Evolutionary conservation across 1,284 basidiomycete species (phyloP), one percentile per base, ranked within the genome.

Genomic region (Vanrija humicola): DNA sequence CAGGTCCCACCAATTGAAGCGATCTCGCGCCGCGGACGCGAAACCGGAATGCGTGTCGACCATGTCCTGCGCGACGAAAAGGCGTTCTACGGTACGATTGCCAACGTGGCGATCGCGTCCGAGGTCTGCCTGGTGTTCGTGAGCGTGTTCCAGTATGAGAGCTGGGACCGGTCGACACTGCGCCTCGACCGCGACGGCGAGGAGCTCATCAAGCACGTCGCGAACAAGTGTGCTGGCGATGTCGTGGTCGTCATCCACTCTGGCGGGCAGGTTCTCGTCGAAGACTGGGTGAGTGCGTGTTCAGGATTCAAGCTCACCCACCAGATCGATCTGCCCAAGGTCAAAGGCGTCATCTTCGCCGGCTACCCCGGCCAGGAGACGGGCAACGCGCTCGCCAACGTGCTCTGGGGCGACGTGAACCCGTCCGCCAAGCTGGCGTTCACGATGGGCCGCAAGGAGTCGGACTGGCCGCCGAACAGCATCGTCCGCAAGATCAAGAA

Each of bases 241-340:
- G 77, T 90, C 12, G 87, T 92, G 3, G 87, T 91, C 26, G 86
- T 87, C 5, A 85, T 91, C 72, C 82, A 86, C 19, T 84, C 86
- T 58, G 76, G 84, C 50, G 73, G 64, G 28, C 73, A 64, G 45
- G 74, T 73, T 6, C 28, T 70, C 40, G 55, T 73, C 16, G 73
- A 74, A 57, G 69, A 73, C 49, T 75, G 73, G 73, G 63, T 64
- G 43, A 48, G 63, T 58, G 7, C 14, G 59, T 58, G 5, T 2
- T 46, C 43, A 56, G 26, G 50, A 49, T 50, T 55, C 65, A 26
- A 61, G 56, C 59, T 63, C 54, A 52, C 55, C 21, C 79, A 79
- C 18, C 84, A 64, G 76, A 69, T 77, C 38, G 65, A 73, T 38
- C 62, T 72, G 28, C 72, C 73, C 1, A 76, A 82, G 26, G 86